Conservation (phyloP, 108 stramenopile genomes). For the Pelagomonas calceolata region DNA sequence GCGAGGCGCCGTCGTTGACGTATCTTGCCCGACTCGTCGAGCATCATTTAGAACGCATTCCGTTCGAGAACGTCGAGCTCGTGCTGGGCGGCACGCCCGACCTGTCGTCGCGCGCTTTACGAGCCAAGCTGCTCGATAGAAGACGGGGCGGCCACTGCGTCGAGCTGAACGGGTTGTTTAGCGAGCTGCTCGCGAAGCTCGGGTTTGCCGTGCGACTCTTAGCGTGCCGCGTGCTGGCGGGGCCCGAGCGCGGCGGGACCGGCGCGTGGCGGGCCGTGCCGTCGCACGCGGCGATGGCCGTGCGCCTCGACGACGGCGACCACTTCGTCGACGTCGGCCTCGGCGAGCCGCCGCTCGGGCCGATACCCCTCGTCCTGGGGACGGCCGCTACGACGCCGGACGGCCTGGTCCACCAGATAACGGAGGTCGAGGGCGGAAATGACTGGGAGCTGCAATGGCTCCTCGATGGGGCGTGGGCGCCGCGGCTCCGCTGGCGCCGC, state of each 20-base stretch:
- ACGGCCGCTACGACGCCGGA: slow-evolving; percentile 24
- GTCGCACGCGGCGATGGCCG: not conserved
- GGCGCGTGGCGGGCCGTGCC: not conserved
- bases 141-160: slow-evolving; percentile 35
- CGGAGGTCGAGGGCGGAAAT: slow-evolving; percentile 4
- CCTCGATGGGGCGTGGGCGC: slow-evolving; percentile 20
- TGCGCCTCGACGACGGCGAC: not conserved
- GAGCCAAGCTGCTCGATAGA: slow-evolving; percentile 19
- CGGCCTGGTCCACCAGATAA: slow-evolving; percentile 22
- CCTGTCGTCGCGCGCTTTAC: slow-evolving; percentile 9
- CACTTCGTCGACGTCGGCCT: slow-evolving; percentile 39
- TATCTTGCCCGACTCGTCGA: slow-evolving; percentile 6
- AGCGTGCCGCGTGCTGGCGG: not conserved
- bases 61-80: slow-evolving; percentile 31
- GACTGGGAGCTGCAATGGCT: slow-evolving; percentile 15
- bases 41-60: slow-evolving; percentile 23
- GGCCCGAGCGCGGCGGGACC: not conserved
- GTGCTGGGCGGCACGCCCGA: not conserved
- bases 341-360: slow-evolving; percentile 31
- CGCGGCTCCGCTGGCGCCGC: slow-evolving; percentile 15
- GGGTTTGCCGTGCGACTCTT: not conserved
- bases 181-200: slow-evolving; percentile 8
- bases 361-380: not conserved
- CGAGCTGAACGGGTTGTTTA: slow-evolving; percentile 29
- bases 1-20: not conserved